Percentiles rank a stretch among this genome's conserved stretches.
Evolutionary conservation across 805 yeast species (phyloP).

Genomic region (Candida mattraensis): DNA sequence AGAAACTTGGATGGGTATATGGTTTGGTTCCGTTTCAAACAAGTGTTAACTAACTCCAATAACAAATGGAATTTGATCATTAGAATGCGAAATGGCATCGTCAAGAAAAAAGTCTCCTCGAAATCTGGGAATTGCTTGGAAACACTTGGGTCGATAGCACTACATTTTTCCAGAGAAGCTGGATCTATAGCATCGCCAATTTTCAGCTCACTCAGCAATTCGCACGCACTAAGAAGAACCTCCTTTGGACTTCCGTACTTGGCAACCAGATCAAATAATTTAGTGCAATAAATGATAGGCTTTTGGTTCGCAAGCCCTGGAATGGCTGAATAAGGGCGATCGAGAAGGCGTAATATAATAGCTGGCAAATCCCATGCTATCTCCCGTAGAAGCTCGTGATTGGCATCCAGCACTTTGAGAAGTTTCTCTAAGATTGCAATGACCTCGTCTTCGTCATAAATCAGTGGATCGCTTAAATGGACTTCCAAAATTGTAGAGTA

Average conservation of each 20-base stretch:
- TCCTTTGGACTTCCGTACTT: conserved; percentile 79
- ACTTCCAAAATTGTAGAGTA: conserved; percentile 73
- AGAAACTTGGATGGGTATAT: conserved; percentile 78
- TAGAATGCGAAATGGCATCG: conserved; percentile 33
- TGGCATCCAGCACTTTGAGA: conserved; percentile 39
- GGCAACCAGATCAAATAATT: conserved; percentile 63
- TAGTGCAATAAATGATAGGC: conserved; percentile 38
- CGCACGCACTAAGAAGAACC: conserved; percentile 68
- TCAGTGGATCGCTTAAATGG: conserved; percentile 48
- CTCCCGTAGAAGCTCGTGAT: conserved; percentile 55
- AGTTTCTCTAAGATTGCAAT: conserved; percentile 47
- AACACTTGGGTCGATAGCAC: background rate
- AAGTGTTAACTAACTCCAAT: conserved; percentile 61
- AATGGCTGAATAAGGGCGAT: conserved; percentile 35
- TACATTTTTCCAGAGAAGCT: conserved; percentile 1
- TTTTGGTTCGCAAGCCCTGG: conserved; percentile 38
- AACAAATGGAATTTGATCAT: conserved; percentile 64
- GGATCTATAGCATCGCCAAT: conserved; percentile 10
- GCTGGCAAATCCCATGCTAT: conserved; percentile 94
- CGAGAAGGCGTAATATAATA: conserved; percentile 56
- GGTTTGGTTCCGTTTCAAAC: conserved; percentile 62
- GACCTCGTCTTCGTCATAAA: conserved; percentile 51
- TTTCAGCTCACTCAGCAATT: conserved; percentile 47
- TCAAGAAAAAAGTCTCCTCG: conserved; percentile 7
- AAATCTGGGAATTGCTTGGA: conserved; percentile 10